Base-by-base conservation (phyloP, 164 flowering plant genomes). In the Chimonanthus salicifolius region DNA sequence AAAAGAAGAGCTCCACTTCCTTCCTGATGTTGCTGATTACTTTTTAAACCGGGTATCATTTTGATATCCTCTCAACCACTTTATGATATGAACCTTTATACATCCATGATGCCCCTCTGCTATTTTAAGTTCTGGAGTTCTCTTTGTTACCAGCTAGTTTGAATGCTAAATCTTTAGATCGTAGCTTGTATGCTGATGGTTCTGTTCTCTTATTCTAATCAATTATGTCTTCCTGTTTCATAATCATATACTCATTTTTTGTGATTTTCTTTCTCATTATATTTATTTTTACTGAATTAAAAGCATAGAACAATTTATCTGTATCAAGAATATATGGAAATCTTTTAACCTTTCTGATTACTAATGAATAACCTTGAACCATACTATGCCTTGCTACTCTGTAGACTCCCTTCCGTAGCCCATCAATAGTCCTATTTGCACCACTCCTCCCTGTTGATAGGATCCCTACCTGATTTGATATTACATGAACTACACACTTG, bases 1-100 rank as follows among this genome's bases (percentile, higher is more conserved):
- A 82, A 94, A 82, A 78, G 78, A 88, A 47, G 99, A 94, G 83
- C 97, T 96, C 72, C 97, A 86, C 80, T 94, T 90, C 75, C 97
- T 96, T 75, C 95, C 98, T n/a, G 96, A 92, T 84, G 97, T 92
- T 71, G 93, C 98, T 5, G 98, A 94, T 68, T 94, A 89, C 83
- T 96, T 96, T 83, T 79, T 96, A 69, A 85, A 90, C 84, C 83
- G 90, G 96, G 99, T 96, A 90, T 69, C 47, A 49, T 54, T 9
- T 10, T 33, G 21, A 44, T 49, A 20, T 50, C 45, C 20, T 69
- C 50, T 47, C 47, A 4, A 2, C 62, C 11, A 5, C 68, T 45
- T 66, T 7, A 45, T 11, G 43, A 66, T 33, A 66, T 45, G 2
- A 66, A 18, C 68, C 68, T 54, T 54, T 54, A 6, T 54, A 3